A percentile compares a stretch with the other conserved stretches of the same genome.
Evolutionary conservation across 495 filamentous ascomycete species (phyloP).

Genomic region (Neurospora sublineolata): DNA sequence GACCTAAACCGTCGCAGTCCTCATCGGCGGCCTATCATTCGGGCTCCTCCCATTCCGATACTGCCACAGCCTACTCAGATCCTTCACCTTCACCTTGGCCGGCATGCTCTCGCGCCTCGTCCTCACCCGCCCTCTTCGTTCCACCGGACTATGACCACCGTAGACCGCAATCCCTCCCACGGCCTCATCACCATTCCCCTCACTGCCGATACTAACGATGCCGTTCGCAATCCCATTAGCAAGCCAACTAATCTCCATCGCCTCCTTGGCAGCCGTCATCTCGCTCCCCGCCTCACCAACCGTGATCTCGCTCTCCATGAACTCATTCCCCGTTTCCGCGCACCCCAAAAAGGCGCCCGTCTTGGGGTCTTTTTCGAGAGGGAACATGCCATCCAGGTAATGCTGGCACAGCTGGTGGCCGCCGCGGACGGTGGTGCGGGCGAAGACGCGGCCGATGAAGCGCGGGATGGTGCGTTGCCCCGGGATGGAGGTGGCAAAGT

Average conservation of each 20-base stretch:
- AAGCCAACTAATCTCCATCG: constrained; percentile 25
- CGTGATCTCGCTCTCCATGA: constrained; percentile 46
- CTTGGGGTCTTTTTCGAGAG: constrained; percentile 25
- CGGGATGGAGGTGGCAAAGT: constrained; percentile 43
- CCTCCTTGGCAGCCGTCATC: constrained; percentile 25
- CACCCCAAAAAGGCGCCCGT: constrained; percentile 23
- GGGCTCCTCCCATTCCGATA: constrained; percentile 61
- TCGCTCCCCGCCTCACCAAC: constrained; percentile 27
- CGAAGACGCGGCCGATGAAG: constrained; percentile 68
- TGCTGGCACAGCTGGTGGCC: constrained; percentile 76
- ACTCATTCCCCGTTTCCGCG: constrained; percentile 30
- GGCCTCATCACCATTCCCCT: constrained; percentile 7
- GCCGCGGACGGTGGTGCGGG: constrained; percentile 40
- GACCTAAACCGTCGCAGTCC: constrained; percentile 10
- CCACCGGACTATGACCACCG: constrained; percentile 12
- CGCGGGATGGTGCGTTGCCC: constrained; percentile 34
- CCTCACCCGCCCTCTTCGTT: constrained; percentile 4
- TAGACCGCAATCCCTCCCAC: constrained; percentile 25
- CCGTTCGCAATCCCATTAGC: constrained; percentile 7
- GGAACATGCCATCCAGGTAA: constrained; percentile 75
- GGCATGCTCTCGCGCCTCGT: constrained; percentile 4
- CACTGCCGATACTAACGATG: constrained; percentile 1
- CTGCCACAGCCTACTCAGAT: constrained; percentile 61
- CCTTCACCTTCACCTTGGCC: constrained; percentile 44
- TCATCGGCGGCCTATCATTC: constrained; percentile 19